Evolutionary conservation across 2,329 filamentous ascomycete species (phyloP), one percentile per base, ranked within the genome.

Genomic region (Colletotrichum agaves): DNA sequence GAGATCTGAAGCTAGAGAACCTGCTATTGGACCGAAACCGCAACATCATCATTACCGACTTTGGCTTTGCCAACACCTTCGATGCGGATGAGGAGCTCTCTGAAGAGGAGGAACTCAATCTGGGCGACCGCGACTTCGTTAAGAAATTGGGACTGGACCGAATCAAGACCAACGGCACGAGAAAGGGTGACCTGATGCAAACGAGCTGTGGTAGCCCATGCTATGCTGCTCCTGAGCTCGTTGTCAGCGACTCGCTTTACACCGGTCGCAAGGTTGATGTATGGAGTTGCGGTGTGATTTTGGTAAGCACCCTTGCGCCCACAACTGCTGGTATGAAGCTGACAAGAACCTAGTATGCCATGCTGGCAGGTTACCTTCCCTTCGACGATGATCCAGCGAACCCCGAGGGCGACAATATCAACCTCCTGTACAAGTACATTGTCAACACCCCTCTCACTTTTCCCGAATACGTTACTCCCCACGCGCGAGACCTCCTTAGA

Each of bases 21-120:
- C 79, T 99, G 74, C 86, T 99, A 41, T 86, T 99, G 58, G 96
- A 99, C 80, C 91, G 95, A 70, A 98, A 99, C 77, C 91, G 94
- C 71, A 99, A 99, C 83, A 98, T 99, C 76, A 99, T 99, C 81
- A 99, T 99, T 76, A 99, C 96, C 15, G 96, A 99, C 81, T 99
- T 99, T 80, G 96, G 96, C 17, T 99, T 99, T 78, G 96, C 96
- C 73, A 99, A 99, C 80, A 98, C 94, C 0, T 99, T 99, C 76
- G 92, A 98, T 75, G 89, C 96, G 0, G 82, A 84, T 39, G 96
- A 99, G 75, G 94, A 98, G 77, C 85, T 99, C 43, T 89, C 88
- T 4, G 93, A 97, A 68, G 94, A 98, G 67, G 92, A 98, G 72
- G 96, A 98, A 79, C 88, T 93, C 74, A 93, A 94, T 71, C 83